These are phyloP conservation scores for Ogataea siamensis DNA, from an alignment of 805 yeast species.

Conservation along the genomic window DNA sequence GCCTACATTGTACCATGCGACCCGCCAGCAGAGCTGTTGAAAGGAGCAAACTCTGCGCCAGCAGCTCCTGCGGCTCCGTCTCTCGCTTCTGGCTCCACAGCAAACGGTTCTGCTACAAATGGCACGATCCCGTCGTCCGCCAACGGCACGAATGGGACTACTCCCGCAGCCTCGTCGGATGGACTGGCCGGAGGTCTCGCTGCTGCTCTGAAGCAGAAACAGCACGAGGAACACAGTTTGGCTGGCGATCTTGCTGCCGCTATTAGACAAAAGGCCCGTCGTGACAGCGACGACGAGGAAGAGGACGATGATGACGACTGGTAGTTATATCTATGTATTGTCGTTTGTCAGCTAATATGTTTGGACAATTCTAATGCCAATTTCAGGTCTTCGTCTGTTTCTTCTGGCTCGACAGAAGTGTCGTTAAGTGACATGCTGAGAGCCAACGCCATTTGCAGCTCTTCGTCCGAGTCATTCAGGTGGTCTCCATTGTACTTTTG, in stretches of 20 bases:
- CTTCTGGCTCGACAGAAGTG: slow-evolving; percentile 3
- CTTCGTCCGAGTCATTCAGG: slow-evolving; percentile 39
- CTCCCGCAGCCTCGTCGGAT: slow-evolving; percentile 5
- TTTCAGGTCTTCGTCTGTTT: slow-evolving; percentile 35
- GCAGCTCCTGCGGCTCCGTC: slow-evolving; percentile 30
- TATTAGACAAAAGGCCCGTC: slow-evolving; percentile 69
- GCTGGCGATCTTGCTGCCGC: slow-evolving; percentile 93
- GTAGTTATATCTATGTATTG: slow-evolving; percentile 11
- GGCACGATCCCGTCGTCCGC: slow-evolving; percentile 12
- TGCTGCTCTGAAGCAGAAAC: slow-evolving; percentile 62
- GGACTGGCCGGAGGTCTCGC: slow-evolving; percentile 52
- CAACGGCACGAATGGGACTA: slow-evolving; percentile 10
- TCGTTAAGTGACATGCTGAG: slow-evolving; percentile 34
- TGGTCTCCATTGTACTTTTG: slow-evolving; percentile 48
- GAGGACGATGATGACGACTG: slow-evolving; percentile 62
- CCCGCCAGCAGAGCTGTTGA: slow-evolving; percentile 40
- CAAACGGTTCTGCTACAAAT: slow-evolving; percentile 15
- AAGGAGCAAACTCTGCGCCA: slow-evolving; percentile 36
- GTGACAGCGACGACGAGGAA: slow-evolving; percentile 70
- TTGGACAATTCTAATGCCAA: slow-evolving; percentile 24
- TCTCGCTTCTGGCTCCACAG: slow-evolving; percentile 19
- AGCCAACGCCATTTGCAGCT: slow-evolving; percentile 42
- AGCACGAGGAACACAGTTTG: slow-evolving; percentile 55
- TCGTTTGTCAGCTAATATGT: neutral
- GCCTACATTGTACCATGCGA: slow-evolving; percentile 72